Evolutionary conservation across 192 early-diverging fungal genomes (phyloP), one percentile per base, ranked within the genome.

Genomic region (Helicostylum pulchrum): DNA sequence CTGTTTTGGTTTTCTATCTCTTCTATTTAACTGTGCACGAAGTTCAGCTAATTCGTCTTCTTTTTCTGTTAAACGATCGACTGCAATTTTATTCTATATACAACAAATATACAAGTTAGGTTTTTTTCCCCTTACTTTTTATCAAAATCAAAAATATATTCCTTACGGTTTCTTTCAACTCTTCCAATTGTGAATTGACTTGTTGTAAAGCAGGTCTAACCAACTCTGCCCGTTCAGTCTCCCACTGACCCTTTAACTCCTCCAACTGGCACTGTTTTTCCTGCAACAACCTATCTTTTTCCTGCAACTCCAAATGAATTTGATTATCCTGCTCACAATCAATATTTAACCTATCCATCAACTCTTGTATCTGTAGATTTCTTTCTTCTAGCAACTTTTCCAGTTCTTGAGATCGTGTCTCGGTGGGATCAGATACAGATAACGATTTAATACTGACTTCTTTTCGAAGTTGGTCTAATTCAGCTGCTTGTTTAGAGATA

Each of bases 161-260:
- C 2, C 0, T 26, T 54, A 56, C 67, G 9, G 67, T 69, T 21
- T 49, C 26, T 39, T 67, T 67, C 57, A 73, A 54, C 17, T 64
- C 61, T n/a, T 73, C 55, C 7, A 73, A 17, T 44, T 73, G 71
- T 11, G 26, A n/a, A 15, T 61, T 57, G 3, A 73, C 71, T 48
- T 73, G 66, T 20, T 63, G 52, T 19, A 73, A 51, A 7, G 71
- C 71, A 48, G 71, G 71, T 58, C 63, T 73, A 9, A 63, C 51
- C 3, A 67, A 59, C 42, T 73, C 71, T 7, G 71, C 71, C n/a
- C 44, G 34, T 42, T 73, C 71, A 6, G 32, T 11, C 17, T 64
- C 46, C 53, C 61, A 68, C 32, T 60, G 55, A 42, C 17, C 20
- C 26, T 71, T 23, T 1, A 58, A 20, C 8, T 57, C 53, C 26